phyloP scores from a whole-genome alignment of 1,284 basidiomycete genomes.

The Irpex sp. region DNA sequence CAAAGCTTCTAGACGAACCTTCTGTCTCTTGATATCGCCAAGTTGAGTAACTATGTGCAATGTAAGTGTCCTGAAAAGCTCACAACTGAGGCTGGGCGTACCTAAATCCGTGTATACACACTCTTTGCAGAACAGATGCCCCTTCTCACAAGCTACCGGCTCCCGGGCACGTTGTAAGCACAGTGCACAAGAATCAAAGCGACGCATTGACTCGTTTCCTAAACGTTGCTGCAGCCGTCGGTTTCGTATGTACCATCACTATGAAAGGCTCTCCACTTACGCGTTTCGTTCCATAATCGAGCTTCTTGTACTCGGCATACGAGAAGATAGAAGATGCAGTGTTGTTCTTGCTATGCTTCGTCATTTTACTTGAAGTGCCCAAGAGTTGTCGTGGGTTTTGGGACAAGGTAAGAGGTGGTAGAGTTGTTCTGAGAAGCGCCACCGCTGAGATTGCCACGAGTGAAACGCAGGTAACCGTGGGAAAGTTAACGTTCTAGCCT shows the following conservation, averaged over 20 bases:
- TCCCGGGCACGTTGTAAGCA: constrained; percentile 79
- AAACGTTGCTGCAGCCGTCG: constrained; percentile 63
- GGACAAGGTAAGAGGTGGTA: not conserved
- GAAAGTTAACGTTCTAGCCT: not conserved
- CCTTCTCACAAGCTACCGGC: constrained; percentile 77
- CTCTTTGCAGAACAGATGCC: constrained; percentile 91
- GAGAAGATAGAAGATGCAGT: constrained; percentile 84
- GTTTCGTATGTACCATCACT: constrained; percentile 10
- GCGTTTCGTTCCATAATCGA: constrained; percentile 78
- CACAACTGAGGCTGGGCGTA: constrained; percentile 33
- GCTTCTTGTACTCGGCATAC: constrained; percentile 81
- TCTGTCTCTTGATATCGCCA: constrained; percentile 84
- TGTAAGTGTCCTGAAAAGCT: constrained; percentile 10
- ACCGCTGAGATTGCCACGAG: not conserved
- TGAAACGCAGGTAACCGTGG: not conserved
- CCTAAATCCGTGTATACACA: constrained; percentile 76
- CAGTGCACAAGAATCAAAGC: constrained; percentile 82
- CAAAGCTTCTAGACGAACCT: constrained; percentile 68
- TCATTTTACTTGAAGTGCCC: constrained; percentile 46
- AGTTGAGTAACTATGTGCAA: constrained; percentile 71
- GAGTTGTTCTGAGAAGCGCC: not conserved
- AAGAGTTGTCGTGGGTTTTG: not conserved
- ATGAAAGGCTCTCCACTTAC: constrained; percentile 33
- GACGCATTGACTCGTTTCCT: constrained; percentile 87
- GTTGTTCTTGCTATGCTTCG: constrained; percentile 87